A percentile compares a stretch with the other conserved stretches of the same genome.
Conservation (phyloP, 768 basidiomycete species). For the Boletus subparvulus region DNA sequence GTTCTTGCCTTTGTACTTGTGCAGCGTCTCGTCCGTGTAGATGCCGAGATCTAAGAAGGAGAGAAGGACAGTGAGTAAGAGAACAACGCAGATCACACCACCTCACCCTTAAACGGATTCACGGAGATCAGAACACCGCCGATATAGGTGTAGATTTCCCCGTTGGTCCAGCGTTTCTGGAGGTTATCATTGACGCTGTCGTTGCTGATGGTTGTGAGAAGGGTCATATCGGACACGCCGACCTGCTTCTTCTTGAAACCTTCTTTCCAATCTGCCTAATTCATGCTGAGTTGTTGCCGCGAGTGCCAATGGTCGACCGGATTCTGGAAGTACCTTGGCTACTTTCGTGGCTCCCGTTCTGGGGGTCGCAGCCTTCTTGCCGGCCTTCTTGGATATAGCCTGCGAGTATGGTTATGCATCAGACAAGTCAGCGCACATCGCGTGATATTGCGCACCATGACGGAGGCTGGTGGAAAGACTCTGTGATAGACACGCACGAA, state of each 20-base stretch:
- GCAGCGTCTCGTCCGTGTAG: conserved; percentile 87
- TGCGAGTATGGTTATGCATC: conserved; percentile 29
- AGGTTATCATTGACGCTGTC: conserved; percentile 98
- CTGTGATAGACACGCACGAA: neutral
- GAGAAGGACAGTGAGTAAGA: conserved; percentile 7
- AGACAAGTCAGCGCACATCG: neutral
- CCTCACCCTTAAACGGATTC: conserved; percentile 89
- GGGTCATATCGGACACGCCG: conserved; percentile 98
- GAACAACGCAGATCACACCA: conserved; percentile 9
- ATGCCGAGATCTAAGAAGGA: conserved; percentile 81
- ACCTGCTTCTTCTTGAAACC: conserved; percentile 99
- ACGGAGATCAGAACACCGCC: conserved; percentile 99
- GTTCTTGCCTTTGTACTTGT: conserved; percentile 93
- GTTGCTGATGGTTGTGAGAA: conserved; percentile 94
- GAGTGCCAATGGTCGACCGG: neutral
- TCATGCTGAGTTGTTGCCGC: conserved; percentile 11
- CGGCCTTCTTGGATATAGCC: conserved; percentile 90
- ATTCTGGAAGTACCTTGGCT: conserved; percentile 60
- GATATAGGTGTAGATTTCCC: conserved; percentile 99
- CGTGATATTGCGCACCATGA: conserved; percentile 22
- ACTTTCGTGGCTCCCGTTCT: conserved; percentile 64
- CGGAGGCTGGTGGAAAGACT: conserved; percentile 5
- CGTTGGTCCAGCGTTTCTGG: conserved; percentile 92
- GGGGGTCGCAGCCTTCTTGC: conserved; percentile 70
- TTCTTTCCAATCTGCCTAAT: conserved; percentile 98